Percentiles rank a stretch among this genome's conserved stretches.
Conservation (phyloP, 2,329 filamentous ascomycete genomes). For the Ampelomyces quisqualis region DNA sequence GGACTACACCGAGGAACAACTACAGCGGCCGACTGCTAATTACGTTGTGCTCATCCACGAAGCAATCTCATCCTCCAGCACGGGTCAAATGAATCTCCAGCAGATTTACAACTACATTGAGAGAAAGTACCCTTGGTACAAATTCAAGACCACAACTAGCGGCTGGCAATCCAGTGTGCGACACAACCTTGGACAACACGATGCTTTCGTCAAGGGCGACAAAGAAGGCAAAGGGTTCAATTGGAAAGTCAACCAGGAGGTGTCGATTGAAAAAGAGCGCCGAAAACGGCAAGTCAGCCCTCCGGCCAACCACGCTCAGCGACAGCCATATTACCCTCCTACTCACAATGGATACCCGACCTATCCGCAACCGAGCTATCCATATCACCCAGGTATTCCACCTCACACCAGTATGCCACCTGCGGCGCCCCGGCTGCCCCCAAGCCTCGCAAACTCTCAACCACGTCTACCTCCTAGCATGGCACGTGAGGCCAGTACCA, state of each 20-base stretch:
- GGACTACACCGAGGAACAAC: conserved; percentile 71
- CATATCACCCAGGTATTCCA: conserved; percentile 35
- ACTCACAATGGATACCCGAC: conserved; percentile 33
- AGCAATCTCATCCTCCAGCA: conserved; percentile 58
- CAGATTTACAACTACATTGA: conserved; percentile 67
- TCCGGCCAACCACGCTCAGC: conserved; percentile 37
- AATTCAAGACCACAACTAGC: conserved; percentile 59
- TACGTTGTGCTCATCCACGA: conserved; percentile 66
- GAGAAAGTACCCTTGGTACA: conserved; percentile 64
- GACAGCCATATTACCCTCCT: conserved; percentile 36
- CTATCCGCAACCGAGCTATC: conserved; percentile 30
- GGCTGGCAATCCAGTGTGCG: conserved; percentile 69
- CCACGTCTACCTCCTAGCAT: conserved; percentile 43
- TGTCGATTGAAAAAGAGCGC: conserved; percentile 60
- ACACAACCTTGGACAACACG: conserved; percentile 62
- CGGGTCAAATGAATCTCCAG: conserved; percentile 61
- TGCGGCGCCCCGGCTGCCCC: conserved; percentile 31
- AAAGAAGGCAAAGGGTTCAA: conserved; percentile 64
- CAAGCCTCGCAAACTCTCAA: conserved; percentile 26
- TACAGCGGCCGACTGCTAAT: conserved; percentile 66
- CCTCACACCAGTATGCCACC: conserved; percentile 35
- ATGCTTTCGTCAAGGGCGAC: conserved; percentile 62
- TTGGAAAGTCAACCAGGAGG: conserved; percentile 61
- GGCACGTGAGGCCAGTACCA: conserved; percentile 31
- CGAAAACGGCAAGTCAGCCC: conserved; percentile 54